A percentile compares a stretch with the other conserved stretches of the same genome.
Evolutionary conservation across 1,139 yeast genomes (phyloP).

Genomic region (Yamadazyma jaroonii): DNA sequence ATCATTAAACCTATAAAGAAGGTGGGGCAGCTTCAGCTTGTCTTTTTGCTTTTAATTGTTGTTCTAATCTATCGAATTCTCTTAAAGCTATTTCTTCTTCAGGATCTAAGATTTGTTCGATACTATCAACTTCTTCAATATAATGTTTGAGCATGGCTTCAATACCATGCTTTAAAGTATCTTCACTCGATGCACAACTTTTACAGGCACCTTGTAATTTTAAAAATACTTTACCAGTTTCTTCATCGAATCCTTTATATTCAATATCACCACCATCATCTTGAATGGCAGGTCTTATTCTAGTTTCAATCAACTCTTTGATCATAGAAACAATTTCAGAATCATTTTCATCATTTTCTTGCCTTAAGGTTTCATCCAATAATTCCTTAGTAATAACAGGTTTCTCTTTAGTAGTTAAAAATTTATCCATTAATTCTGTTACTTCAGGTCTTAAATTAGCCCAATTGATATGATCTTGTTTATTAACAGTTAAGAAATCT

Average conservation of each 20-base stretch:
- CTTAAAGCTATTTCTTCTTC: conserved; percentile 53
- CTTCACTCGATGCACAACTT: conserved; percentile 72
- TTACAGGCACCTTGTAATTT: conserved; percentile 83
- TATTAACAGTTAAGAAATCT: conserved; percentile 47
- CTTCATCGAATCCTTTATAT: conserved; percentile 67
- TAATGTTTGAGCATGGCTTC: conserved; percentile 84
- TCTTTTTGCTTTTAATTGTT: conserved; percentile 25
- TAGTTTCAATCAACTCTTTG: conserved; percentile 57
- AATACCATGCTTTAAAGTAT: conserved; percentile 76
- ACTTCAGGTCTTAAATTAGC: conserved; percentile 46
- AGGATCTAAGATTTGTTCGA: conserved; percentile 59
- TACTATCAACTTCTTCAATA: conserved; percentile 77
- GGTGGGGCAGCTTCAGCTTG: conserved; percentile 26
- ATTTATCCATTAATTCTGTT: conserved; percentile 36
- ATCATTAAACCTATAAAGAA: conserved; percentile 20
- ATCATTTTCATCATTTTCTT: conserved; percentile 40
- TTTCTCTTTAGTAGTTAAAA: conserved; percentile 32
- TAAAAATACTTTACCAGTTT: conserved; percentile 66
- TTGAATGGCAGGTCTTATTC: conserved; percentile 64
- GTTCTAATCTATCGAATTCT: conserved; percentile 70
- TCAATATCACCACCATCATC: conserved; percentile 86
- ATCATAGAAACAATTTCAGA: conserved; percentile 55
- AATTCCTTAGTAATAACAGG: conserved; percentile 55
- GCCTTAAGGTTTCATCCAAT: conserved; percentile 33
- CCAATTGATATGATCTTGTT: conserved; percentile 48